Percentiles rank a stretch among this genome's conserved stretches.
Conservation (phyloP, 2,329 filamentous ascomycete species). For the Apiospora aurea region DNA sequence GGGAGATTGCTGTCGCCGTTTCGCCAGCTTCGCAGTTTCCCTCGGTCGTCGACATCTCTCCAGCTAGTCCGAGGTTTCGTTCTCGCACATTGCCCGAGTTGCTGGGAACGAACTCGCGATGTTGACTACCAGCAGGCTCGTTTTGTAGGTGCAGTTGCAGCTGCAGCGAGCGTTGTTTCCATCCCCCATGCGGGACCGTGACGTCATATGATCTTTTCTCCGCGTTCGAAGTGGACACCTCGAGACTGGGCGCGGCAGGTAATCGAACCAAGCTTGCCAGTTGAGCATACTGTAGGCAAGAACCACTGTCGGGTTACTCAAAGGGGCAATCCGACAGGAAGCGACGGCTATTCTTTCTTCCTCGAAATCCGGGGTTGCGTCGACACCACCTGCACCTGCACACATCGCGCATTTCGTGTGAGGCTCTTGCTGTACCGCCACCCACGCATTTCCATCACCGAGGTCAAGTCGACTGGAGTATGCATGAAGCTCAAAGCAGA, state of each 20-base stretch:
- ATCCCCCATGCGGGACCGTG: background rate
- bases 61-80: background rate
- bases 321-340: slow-evolving; percentile 7
- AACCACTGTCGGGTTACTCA: background rate
- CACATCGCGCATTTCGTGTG: background rate
- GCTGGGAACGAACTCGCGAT: background rate
- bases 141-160: background rate
- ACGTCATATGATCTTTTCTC: slow-evolving; percentile 13
- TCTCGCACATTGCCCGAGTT: no score
- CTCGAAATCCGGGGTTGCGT: background rate
- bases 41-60: background rate
- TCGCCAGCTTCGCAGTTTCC: background rate
- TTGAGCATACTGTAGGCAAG: background rate
- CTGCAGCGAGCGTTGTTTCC: background rate
- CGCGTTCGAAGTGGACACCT: slow-evolving; percentile 4
- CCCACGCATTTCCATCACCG: background rate
- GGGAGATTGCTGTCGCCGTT: background rate
- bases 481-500: background rate
- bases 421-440: background rate
- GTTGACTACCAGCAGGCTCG: background rate
- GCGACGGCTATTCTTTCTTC: slow-evolving; percentile 1
- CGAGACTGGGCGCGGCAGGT: background rate
- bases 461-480: background rate
- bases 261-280: background rate
- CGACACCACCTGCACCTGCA: no score